phyloP scores from a whole-genome alignment of 805 yeast genomes.

The Diddensiella caesifluorescens region DNA sequence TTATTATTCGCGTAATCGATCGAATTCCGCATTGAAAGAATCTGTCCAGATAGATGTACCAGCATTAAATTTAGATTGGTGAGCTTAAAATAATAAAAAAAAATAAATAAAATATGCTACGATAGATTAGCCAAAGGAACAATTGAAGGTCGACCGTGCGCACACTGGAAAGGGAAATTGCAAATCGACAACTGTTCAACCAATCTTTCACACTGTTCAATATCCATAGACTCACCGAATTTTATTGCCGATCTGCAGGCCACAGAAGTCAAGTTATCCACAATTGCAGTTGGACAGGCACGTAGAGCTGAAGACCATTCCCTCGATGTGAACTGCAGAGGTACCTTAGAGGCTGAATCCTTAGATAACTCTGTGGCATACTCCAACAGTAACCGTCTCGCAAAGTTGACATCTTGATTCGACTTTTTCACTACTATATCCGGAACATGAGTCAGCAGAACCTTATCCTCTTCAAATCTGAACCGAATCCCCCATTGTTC shows the following conservation, averaged over 20 bases:
- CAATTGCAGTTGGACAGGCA: slow-evolving; percentile 47
- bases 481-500: slow-evolving; percentile 16
- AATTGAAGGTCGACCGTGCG: slow-evolving; percentile 78
- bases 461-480: slow-evolving; percentile 2
- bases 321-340: too few relatives aligned
- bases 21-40: slow-evolving; percentile 16
- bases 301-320: too few relatives aligned
- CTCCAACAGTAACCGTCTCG: slow-evolving; percentile 7
- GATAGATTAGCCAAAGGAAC: slow-evolving; percentile 40
- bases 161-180: slow-evolving; percentile 67
- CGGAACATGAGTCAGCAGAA: slow-evolving; percentile 22
- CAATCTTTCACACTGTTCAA: slow-evolving; percentile 41
- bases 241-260: slow-evolving; percentile 68
- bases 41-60: slow-evolving; percentile 1
- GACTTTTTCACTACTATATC: slow-evolving; percentile 3
- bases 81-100: neutral
- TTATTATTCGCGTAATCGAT: slow-evolving; percentile 49
- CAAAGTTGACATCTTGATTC: slow-evolving; percentile 6
- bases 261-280: slow-evolving; percentile 47
- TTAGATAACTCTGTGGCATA: slow-evolving; percentile 11
- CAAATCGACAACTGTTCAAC: slow-evolving; percentile 44
- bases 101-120: neutral
- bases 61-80: slow-evolving; percentile 3
- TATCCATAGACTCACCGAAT: slow-evolving; percentile 57
- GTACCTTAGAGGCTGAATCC: too few relatives aligned